Evolutionary conservation across 139 green algal species (phyloP).

Genomic region (Picochlorum sp.): DNA sequence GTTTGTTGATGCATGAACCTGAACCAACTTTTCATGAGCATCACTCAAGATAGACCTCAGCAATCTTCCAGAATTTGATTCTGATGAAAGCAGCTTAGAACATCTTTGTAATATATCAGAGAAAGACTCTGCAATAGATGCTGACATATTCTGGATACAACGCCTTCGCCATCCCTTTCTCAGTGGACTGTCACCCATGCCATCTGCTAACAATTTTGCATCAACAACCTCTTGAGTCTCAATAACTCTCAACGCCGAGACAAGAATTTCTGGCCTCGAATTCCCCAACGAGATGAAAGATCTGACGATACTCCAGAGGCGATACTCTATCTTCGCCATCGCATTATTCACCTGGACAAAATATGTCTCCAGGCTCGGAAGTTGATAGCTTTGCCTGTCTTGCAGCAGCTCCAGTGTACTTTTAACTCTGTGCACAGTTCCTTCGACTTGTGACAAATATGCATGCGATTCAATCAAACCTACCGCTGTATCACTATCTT

Average conservation of each 20-base stretch:
- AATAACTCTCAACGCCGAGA: conserved; percentile 59
- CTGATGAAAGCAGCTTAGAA: conserved; percentile 32
- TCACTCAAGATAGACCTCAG: conserved; percentile 41
- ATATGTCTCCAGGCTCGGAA: not conserved
- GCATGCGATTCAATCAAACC: conserved; percentile 29
- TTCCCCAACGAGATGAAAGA: conserved; percentile 44
- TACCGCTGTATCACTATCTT: conserved; percentile 15
- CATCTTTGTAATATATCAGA: conserved; percentile 40
- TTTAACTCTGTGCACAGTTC: conserved; percentile 57
- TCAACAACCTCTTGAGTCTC: conserved; percentile 71
- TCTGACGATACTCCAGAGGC: conserved; percentile 53
- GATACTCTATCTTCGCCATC: conserved; percentile 57
- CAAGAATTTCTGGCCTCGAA: conserved; percentile 57
- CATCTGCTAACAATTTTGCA: conserved; percentile 33
- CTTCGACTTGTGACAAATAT: conserved; percentile 50
- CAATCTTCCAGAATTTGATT: conserved; percentile 30
- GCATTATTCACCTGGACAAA: conserved; percentile 34
- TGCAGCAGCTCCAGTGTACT: conserved; percentile 29
- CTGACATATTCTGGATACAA: conserved; percentile 38
- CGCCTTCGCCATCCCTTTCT: conserved; percentile 39
- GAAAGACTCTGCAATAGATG: conserved; percentile 32
- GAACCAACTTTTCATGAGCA: conserved; percentile 30
- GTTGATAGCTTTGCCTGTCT: not conserved
- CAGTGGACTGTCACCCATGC: conserved; percentile 13
- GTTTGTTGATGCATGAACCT: conserved; percentile 31